Conservation (phyloP, 2,329 filamentous ascomycete genomes). For the Amauroascus niger region DNA sequence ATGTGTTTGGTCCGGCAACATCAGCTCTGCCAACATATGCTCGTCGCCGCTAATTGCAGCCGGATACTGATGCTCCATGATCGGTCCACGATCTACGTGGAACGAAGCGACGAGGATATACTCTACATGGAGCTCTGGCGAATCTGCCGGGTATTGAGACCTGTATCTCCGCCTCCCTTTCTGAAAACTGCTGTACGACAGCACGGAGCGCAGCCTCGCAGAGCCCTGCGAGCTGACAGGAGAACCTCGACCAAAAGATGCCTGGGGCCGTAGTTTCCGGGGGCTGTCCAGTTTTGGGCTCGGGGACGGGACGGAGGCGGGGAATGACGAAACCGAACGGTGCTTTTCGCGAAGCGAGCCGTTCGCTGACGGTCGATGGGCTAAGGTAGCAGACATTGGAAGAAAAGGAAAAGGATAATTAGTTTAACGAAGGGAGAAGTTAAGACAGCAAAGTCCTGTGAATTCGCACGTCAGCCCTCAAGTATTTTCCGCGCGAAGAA, state of each 20-base stretch:
- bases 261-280: constrained; percentile 52
- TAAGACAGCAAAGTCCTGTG: background rate
- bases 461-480: background rate
- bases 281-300: constrained; percentile 41
- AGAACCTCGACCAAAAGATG: constrained; percentile 44
- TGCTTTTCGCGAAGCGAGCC: constrained; percentile 34
- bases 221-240: constrained; percentile 40
- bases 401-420: too few relatives aligned
- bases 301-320: constrained; percentile 37
- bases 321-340: constrained; percentile 56
- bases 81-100: constrained; percentile 87
- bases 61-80: constrained; percentile 98
- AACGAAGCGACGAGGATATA: constrained; percentile 97
- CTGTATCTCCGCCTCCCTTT: constrained; percentile 39
- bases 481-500: background rate
- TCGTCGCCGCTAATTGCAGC: constrained; percentile 92
- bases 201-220: constrained; percentile 30
- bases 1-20: constrained; percentile 95
- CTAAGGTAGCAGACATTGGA: constrained; percentile 32
- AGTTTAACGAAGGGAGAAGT: constrained; percentile 14
- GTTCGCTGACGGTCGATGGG: constrained; percentile 34
- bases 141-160: constrained; percentile 66
- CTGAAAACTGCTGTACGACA: constrained; percentile 19
- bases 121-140: constrained; percentile 86
- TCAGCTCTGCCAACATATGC: constrained; percentile 94